Conservation (phyloP, 2,329 filamentous ascomycete genomes). For the Calonectria honghensis region DNA sequence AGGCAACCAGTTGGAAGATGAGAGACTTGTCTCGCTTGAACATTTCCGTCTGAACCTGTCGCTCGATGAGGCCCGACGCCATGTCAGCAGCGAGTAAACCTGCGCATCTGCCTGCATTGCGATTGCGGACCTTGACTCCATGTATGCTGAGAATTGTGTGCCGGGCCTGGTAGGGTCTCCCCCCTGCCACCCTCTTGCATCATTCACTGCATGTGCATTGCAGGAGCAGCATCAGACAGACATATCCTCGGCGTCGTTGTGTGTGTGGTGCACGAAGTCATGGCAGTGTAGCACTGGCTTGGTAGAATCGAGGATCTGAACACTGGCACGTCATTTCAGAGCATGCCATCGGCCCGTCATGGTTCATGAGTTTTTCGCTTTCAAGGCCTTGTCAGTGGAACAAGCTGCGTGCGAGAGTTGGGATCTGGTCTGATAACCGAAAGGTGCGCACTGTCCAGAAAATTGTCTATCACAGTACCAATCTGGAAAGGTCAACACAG, state of each 20-base stretch:
- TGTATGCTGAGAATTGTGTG: neutral
- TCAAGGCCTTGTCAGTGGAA: neutral
- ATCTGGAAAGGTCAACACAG: neutral
- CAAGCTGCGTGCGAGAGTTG: conserved; percentile 23
- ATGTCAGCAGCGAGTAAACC: conserved; percentile 34
- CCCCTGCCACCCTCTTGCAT: conserved; percentile 48
- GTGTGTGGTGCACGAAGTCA: neutral
- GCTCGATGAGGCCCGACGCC: conserved; percentile 25
- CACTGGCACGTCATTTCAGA: conserved; percentile 25
- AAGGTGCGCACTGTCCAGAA: conserved; percentile 26
- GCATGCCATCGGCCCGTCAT: conserved; percentile 15
- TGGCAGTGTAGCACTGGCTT: conserved; percentile 21
- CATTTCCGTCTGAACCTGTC: conserved; percentile 17
- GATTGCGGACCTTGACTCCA: conserved; percentile 21
- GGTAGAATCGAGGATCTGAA: conserved; percentile 12
- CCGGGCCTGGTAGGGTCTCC: conserved; percentile 39
- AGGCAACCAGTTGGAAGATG: conserved; percentile 26
- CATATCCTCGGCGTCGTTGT: conserved; percentile 6
- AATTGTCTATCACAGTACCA: conserved; percentile 34
- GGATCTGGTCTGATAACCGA: conserved; percentile 15
- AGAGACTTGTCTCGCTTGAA: conserved; percentile 24
- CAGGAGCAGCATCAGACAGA: conserved; percentile 42
- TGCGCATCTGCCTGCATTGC: conserved; percentile 27
- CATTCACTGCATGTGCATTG: conserved; percentile 47
- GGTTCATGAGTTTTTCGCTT: conserved; percentile 11